Evolutionary conservation across 345 rosid species (phyloP), one percentile per base, ranked within the genome.

Genomic region (Camelina neglecta): DNA sequence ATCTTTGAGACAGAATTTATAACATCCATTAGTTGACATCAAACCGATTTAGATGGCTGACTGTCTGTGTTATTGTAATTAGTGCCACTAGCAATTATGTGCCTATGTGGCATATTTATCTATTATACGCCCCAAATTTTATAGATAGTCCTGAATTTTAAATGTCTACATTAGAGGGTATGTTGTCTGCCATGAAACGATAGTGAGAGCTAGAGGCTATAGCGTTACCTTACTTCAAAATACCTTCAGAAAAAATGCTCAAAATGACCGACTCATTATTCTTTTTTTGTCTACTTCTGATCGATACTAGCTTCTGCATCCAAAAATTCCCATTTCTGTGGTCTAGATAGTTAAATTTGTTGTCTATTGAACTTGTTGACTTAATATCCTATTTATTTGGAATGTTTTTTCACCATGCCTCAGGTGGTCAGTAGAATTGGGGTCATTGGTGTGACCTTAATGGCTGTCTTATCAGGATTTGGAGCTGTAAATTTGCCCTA

Each of bases 401-500:
- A 80, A 90, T 96, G 98, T 61, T 93, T 93, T 82, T 90, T 93
- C 55, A 83, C 93, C 29, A 89, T 87, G 83, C 89, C 98, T 78
- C 98, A 91, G 75, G 84, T 93, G 77, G 97, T 93, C 65, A 93
- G 98, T 78, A 84, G 96, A 85, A 93, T 93, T 76, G 98, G 96
- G 47, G 98, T 93, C 74, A 85, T 91, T 82, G 98, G 98, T 42
- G 98, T 91, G 68, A 93, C 97, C 67, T 90, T 93, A 59, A 89
- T 91, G 98, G 97, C 98, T 39, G 86, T 93, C 79, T 80, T 93
- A 41, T 89, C 98, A 56, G 98, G 98, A 56, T 93, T 93, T 84
- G 96, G 97, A 62, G 98, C 96, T 72, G 98, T 93, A 18, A 93
- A 93, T 82, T 86, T 93, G 79, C 98, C 98, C 20, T 89, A 91